phyloP scores from a whole-genome alignment of 2,329 filamentous ascomycete species.

The Aureobasidium sp. region DNA sequence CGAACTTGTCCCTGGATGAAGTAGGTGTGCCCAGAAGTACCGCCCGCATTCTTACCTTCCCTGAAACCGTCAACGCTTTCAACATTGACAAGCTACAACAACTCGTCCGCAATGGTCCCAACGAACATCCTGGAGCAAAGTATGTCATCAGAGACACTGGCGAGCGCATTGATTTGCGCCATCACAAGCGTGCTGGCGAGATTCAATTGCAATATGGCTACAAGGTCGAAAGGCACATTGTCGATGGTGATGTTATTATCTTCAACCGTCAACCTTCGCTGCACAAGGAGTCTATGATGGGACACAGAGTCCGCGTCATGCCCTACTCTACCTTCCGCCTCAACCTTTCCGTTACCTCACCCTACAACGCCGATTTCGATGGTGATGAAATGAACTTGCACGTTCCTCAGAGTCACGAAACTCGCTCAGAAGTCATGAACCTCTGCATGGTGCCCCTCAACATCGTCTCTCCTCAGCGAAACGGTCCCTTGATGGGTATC shows the following conservation, averaged over 20 bases:
- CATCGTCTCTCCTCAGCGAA: slow-evolving; percentile 95
- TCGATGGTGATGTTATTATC: slow-evolving; percentile 95
- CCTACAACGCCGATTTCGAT: slow-evolving; percentile 99
- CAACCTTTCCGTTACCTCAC: slow-evolving; percentile 93
- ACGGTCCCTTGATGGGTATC: slow-evolving; percentile 97
- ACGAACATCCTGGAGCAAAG: slow-evolving; percentile 89
- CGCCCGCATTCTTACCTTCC: slow-evolving; percentile 86
- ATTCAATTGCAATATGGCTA: slow-evolving; percentile 90
- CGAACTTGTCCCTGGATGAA: slow-evolving; percentile 91
- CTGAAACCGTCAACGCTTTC: slow-evolving; percentile 94
- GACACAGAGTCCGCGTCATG: slow-evolving; percentile 94
- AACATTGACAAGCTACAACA: slow-evolving; percentile 90
- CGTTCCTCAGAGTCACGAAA: slow-evolving; percentile 95
- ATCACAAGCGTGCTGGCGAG: slow-evolving; percentile 79
- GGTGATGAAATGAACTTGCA: slow-evolving; percentile 99
- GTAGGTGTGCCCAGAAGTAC: slow-evolving; percentile 94
- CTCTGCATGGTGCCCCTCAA: slow-evolving; percentile 97
- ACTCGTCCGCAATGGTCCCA: slow-evolving; percentile 86
- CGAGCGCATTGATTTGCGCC: slow-evolving; percentile 86
- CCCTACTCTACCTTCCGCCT: slow-evolving; percentile 97
- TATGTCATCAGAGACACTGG: slow-evolving; percentile 93
- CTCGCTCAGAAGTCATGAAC: slow-evolving; percentile 86
- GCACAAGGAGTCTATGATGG: slow-evolving; percentile 99
- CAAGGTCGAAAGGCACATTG: slow-evolving; percentile 96
- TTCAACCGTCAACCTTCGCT: slow-evolving; percentile 99